Evolutionary conservation across 305 asterid genomes (phyloP).

Genomic region (Coffea humblotiana): DNA sequence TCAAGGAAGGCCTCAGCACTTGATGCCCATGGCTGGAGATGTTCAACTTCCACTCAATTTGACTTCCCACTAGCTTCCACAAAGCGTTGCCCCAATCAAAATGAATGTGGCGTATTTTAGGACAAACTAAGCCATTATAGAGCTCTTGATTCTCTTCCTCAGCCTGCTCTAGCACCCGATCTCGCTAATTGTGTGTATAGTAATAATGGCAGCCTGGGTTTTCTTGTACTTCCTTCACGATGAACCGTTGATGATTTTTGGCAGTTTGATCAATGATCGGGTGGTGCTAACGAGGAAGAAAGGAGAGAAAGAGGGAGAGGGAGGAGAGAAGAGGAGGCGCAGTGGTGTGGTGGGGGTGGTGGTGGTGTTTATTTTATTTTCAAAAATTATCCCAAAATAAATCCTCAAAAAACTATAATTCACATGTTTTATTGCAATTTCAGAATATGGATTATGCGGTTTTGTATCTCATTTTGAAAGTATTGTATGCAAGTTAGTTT

Average conservation of each 20-base stretch:
- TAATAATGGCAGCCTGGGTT: conserved; percentile 66
- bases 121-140: conserved; percentile 69
- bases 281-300: conserved; percentile 42
- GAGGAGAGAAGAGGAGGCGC: too few species aligned
- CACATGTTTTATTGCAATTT: too few species aligned
- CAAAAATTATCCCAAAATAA: too few species aligned
- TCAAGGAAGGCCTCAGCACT: conserved; percentile 70
- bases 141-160: conserved; percentile 58
- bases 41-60: conserved; percentile 49
- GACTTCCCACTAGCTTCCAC: conserved; percentile 45
- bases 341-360: too few species aligned
- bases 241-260: conserved; percentile 65
- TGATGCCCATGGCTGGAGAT: conserved; percentile 84
- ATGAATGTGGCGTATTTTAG: conserved; percentile 57
- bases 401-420: too few species aligned
- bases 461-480: too few species aligned
- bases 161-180: conserved; percentile 83
- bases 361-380: too few species aligned
- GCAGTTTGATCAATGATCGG: conserved; percentile 56
- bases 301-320: too few species aligned
- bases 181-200: conserved; percentile 79
- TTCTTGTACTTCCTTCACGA: conserved; percentile 85
- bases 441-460: too few species aligned
- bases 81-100: conserved; percentile 46
- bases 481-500: too few species aligned